Evolutionary conservation across 306 rosid species (phyloP), one percentile per base, ranked within the genome.

Genomic region (Medicago ruthenica): DNA sequence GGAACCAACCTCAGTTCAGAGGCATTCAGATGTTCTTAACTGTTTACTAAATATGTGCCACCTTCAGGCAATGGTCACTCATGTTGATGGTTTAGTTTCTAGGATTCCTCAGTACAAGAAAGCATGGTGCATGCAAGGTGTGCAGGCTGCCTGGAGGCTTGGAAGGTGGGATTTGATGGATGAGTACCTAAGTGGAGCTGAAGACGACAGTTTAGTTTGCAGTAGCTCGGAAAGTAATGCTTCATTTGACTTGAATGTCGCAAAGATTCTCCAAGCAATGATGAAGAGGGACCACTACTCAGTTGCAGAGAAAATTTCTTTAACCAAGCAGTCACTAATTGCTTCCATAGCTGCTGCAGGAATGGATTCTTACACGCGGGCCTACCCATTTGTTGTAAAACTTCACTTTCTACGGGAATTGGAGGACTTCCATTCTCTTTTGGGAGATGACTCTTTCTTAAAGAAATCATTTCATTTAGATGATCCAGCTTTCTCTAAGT

Each of bases 71-170:
- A 92, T 95, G 98, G 97, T 87, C 66, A 95, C 97, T 75, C 97
- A 90, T 82, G 97, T 95, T 82, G 98, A 95, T 90, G 98, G 97
- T 69, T 87, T 95, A 70, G 84, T 90, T 60, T 90, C 92, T 75
- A 85, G 98, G 84, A 83, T 90, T 80, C 97, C 97, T 63, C 79
- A 80, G 53, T 95, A 90, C 88, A 95, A 90, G 88, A 92, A 95
- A 86, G 87, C 88, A 51, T 95, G 97, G 98, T 95, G 92, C 85
- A 92, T 92, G 97, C 98, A 95, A 86, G 98, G 98, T 76, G 93
- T 95, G 81, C 98, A 95, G 86, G 98, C 98, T 74, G 97, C 98
- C 63, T 95, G 97, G 98, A 95, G 97, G 84, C 97, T 95, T 80
- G 96, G 97, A 62, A 86, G 89, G 93, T 95, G 97, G 98, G 98